Conservation (phyloP, 1,284 basidiomycete genomes). For the Apiotrichum domesticum region DNA sequence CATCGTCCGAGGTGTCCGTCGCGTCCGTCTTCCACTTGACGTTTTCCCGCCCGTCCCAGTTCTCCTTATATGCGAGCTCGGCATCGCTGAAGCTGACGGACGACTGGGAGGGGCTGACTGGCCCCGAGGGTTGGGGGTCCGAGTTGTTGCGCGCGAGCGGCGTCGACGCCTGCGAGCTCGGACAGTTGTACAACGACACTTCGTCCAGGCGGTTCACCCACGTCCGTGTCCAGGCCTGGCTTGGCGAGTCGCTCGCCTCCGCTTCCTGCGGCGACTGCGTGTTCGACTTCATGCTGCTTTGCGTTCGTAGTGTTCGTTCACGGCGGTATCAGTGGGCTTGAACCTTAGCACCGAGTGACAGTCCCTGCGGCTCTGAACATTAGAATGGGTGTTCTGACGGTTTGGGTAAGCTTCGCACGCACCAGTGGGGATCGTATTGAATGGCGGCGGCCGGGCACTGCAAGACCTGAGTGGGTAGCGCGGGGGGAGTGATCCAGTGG, state of each 20-base stretch:
- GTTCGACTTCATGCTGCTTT: background rate
- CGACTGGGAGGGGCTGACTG: background rate
- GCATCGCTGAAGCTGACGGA: conserved; percentile 5
- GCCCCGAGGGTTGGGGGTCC: too few relatives aligned
- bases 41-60: background rate
- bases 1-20: conserved; percentile 6
- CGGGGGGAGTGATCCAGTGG: too few relatives aligned
- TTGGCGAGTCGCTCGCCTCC: background rate
- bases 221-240: background rate
- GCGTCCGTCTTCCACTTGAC: background rate
- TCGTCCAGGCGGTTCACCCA: background rate
- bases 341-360: too few relatives aligned
- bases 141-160: background rate
- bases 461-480: too few relatives aligned
- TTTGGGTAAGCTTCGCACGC: too few relatives aligned
- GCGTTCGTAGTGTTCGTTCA: background rate
- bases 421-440: too few relatives aligned
- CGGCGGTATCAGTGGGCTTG: too few relatives aligned
- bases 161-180: conserved; percentile 9
- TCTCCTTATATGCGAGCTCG: background rate
- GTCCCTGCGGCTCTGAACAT: too few relatives aligned
- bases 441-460: too few relatives aligned
- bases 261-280: too few relatives aligned
- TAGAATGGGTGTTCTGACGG: too few relatives aligned
- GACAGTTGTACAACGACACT: background rate